phyloP scores from a whole-genome alignment of 768 basidiomycete species.

The Agaricus bisporus region DNA sequence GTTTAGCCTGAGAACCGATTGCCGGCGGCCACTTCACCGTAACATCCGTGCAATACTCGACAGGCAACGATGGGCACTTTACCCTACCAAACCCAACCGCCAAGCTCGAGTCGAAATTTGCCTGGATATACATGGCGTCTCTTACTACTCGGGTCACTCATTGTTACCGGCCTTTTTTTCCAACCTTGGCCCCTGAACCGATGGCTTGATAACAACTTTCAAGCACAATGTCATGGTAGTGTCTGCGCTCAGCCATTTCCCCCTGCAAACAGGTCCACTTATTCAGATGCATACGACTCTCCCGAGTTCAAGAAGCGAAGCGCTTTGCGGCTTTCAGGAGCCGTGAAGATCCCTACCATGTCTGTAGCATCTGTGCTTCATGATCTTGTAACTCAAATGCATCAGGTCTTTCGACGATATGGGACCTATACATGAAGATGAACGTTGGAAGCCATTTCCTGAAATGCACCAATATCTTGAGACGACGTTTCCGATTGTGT shows the following conservation, averaged over 20 bases:
- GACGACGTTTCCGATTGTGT: slow-evolving; percentile 22
- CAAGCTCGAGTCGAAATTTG: too few relatives aligned
- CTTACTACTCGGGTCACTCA: background rate
- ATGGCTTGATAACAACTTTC: background rate
- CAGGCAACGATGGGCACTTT: background rate
- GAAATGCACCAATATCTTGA: slow-evolving; percentile 21
- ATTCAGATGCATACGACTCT: slow-evolving; percentile 17
- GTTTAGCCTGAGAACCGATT: too few relatives aligned
- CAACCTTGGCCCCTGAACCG: background rate
- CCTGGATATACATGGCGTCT: background rate
- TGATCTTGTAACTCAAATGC: background rate
- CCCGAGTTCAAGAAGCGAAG: slow-evolving; percentile 17
- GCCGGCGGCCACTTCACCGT: too few relatives aligned
- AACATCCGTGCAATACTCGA: too few relatives aligned
- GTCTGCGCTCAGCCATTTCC: slow-evolving; percentile 19
- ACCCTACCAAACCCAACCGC: background rate
- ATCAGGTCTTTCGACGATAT: slow-evolving; percentile 25
- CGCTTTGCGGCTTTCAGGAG: slow-evolving; percentile 18
- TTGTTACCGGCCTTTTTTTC: background rate
- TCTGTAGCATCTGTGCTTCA: slow-evolving; percentile 3
- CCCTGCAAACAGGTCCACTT: slow-evolving; percentile 15
- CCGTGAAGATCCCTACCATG: slow-evolving; percentile 24
- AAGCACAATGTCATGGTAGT: background rate
- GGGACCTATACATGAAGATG: slow-evolving; percentile 21
- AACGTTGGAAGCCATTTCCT: slow-evolving; percentile 21